Base-by-base conservation (phyloP, 148 eudicot species). In the Oxyria digyna region DNA sequence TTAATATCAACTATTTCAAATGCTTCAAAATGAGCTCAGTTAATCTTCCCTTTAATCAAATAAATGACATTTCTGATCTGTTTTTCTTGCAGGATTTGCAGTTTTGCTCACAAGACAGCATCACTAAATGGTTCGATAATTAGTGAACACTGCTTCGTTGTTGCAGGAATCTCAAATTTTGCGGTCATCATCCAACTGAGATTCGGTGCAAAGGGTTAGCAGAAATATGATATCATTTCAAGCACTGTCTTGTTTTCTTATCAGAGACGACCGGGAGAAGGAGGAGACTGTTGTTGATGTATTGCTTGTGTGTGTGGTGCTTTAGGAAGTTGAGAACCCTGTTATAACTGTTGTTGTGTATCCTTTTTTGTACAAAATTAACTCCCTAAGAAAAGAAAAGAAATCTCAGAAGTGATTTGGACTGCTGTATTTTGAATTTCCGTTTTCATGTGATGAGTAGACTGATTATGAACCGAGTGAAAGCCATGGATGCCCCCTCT, bases 81-180 rank as follows among this genome's bases (percentile, higher is more conserved):
- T 64, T 20, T 33, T 3, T 0, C 23, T 23, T 55, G 79, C 83
- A 89, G 96, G 94, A 92, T 37, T 76, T 89, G 67, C 84, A 73
- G 57, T 81, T 89, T 69, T 75, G 82, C 20, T 92, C 98, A 62
- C 96, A 87, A 76, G 96, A 92, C 74, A 85, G 89, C 69, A 74
- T 85, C 23, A 76, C 80, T 70, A 76, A 71, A 72, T 91, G 88
- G 96, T 62, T 84, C 72, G 87, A 78, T 52, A 23, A 20, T 4
- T 52, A 13, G 31, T 59, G 37, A 27, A 59, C 64, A 35, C 33
- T 4, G 18, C 64, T 59, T 59, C 35, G 31, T 29, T 59, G 18
- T 29, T 6, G 64, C 37, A 26, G 7, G 37, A 59, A 59, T 59
- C 64, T 14, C 37, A 8, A 6, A 17, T 57, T 57, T 26, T 57